Evolutionary conservation across 1,284 basidiomycete species (phyloP).

Genomic region (Marasmius sp.): DNA sequence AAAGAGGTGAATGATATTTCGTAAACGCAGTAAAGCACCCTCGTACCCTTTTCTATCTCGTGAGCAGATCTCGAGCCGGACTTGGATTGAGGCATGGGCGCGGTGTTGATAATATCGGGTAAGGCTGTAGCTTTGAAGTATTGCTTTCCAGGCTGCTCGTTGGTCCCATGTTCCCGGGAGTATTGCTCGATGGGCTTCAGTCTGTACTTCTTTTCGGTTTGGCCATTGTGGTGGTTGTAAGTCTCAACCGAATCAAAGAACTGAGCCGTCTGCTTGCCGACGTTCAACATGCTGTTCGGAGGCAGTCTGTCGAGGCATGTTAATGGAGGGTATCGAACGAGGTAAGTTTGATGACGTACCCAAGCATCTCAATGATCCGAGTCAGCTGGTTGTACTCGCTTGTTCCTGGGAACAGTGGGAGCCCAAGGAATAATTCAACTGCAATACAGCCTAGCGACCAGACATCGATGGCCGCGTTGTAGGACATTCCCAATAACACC

Average conservation of each 20-base stretch:
- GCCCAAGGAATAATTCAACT: constrained; percentile 94
- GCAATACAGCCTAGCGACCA: constrained; percentile 96
- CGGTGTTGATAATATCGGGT: constrained; percentile 94
- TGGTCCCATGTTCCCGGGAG: constrained; percentile 89
- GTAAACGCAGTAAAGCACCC: constrained; percentile 1
- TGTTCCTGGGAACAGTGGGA: constrained; percentile 96
- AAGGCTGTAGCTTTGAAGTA: constrained; percentile 96
- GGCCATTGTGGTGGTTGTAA: constrained; percentile 61
- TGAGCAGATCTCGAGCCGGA: constrained; percentile 69
- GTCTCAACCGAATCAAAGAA: constrained; percentile 87
- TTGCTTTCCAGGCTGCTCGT: constrained; percentile 97
- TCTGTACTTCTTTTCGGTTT: constrained; percentile 84
- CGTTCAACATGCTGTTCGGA: constrained; percentile 91
- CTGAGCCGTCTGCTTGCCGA: constrained; percentile 92
- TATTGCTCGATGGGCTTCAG: constrained; percentile 96
- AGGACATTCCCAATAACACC: constrained; percentile 92
- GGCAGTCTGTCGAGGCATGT: constrained; percentile 58
- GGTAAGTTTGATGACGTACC: constrained; percentile 51
- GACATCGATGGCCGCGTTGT: constrained; percentile 94
- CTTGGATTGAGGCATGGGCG: constrained; percentile 83
- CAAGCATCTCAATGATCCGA: constrained; percentile 97
- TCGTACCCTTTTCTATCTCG: constrained; percentile 90
- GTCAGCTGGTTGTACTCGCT: constrained; percentile 99
- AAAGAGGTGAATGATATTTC: constrained; percentile 1
- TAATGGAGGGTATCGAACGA: background rate